Percentiles rank a stretch among this genome's conserved stretches.
Conservation (phyloP, 176 grass and related monocot species). For the Musa beccarii region DNA sequence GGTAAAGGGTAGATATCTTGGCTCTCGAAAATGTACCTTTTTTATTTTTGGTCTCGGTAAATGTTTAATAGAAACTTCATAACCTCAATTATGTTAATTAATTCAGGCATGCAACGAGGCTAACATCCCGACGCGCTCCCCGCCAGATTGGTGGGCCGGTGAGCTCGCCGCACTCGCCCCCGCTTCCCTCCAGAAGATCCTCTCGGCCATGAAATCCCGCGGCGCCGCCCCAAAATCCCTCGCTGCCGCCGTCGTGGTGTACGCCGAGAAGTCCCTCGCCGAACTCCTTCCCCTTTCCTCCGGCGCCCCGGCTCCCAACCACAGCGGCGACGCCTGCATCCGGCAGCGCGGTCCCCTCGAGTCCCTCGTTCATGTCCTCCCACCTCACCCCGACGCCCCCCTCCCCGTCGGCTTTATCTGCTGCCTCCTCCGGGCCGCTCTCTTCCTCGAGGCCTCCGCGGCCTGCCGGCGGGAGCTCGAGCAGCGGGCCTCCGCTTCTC, state of each 20-base stretch:
- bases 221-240: conserved; percentile 31
- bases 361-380: conserved; percentile 40
- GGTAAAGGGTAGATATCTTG: too few relatives aligned
- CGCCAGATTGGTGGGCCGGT: conserved; percentile 46
- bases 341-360: conserved; percentile 30
- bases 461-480: conserved; percentile 51
- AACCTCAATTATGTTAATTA: too few relatives aligned
- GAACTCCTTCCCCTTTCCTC: conserved; percentile 4
- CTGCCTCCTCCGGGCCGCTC: conserved; percentile 44
- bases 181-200: conserved; percentile 44
- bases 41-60: too few relatives aligned
- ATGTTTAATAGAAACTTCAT: too few relatives aligned
- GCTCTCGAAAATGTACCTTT: too few relatives aligned
- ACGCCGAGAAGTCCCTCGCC: conserved; percentile 39
- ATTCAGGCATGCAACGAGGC: conserved; percentile 44
- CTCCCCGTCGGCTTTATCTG: conserved; percentile 56
- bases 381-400: conserved; percentile 22
- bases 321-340: not conserved
- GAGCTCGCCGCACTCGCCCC: conserved; percentile 40
- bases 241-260: conserved; percentile 23
- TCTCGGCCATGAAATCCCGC: conserved; percentile 37
- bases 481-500: conserved; percentile 44
- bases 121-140: conserved; percentile 34
- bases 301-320: not conserved
- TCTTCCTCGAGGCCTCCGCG: conserved; percentile 17